Evolutionary conservation across 345 rosid species (phyloP), one percentile per base, ranked within the genome.

Genomic region (Microthlaspi erraticum): DNA sequence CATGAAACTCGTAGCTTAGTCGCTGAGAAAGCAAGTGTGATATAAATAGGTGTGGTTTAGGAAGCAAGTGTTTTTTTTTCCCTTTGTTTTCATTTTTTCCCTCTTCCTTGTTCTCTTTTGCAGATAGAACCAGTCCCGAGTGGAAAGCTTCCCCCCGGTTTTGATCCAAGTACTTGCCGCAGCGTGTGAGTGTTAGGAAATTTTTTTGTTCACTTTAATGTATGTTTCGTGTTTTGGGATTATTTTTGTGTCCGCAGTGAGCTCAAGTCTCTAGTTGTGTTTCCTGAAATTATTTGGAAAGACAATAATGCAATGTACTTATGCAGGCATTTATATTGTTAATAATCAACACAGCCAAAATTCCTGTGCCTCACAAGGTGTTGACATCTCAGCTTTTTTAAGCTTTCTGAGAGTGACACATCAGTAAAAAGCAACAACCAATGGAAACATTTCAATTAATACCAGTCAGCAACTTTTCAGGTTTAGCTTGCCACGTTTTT

Each of bases 121-220:
- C 78, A 74, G 78, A 74, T 74, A 74, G 73, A 74, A 74, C 73
- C 78, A 59, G 67, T 74, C 73, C 78, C 73, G 51, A 74, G 68
- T 74, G 78, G 78, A 74, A 74, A 74, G 85, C 90, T 91, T 81
- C 99, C 97, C 84, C 96, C 97, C 78, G 98, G 98, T 87, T 91
- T 93, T 91, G 98, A 91, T 89, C 94, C 95, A 79, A 91, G 85
- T 79, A 71, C 93, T 88, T 94, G 99, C 95, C 92, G 96, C 95
- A 91, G 99, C 84, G 95, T 94, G 99, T 94, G 99, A 94, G 99
- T 91, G 80, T 86, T 87, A 76, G 79, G 73, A n/a, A n/a, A 42
- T 68, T 46, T 48, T 60, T 73, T 60, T 60, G 67, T 68, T 53
- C 60, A 60, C 6, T 34, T 72, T 53, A 46, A 38, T 44, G 8